phyloP scores from a whole-genome alignment of 208 protist species.

The Acanthamoeba comandoni region DNA sequence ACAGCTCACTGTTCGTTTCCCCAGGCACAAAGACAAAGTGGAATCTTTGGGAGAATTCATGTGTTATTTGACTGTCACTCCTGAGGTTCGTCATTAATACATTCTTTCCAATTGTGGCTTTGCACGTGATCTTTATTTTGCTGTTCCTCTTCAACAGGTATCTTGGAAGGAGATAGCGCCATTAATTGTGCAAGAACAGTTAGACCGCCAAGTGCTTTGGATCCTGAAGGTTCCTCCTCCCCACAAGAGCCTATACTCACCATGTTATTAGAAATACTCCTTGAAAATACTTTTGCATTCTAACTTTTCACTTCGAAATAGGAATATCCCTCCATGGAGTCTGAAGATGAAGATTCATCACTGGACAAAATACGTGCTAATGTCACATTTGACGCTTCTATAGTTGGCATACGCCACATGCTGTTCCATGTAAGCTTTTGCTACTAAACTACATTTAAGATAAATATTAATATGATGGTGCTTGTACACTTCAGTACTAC shows the following conservation, averaged over 20 bases:
- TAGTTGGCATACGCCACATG: conserved; percentile 64
- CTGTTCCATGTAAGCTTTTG: too few relatives aligned
- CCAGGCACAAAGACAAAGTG: conserved; percentile 60
- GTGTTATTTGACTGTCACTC: conserved; percentile 37
- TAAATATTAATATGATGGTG: too few relatives aligned
- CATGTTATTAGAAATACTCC: not conserved
- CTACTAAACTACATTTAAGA: too few relatives aligned
- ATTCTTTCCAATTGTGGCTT: too few relatives aligned
- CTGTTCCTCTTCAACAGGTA: too few relatives aligned
- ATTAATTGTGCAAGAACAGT: conserved; percentile 44
- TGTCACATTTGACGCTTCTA: conserved; percentile 57
- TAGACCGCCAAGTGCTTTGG: conserved; percentile 63
- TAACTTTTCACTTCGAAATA: not conserved
- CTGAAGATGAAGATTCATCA: conserved; percentile 25
- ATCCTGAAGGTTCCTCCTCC: conserved; percentile 29
- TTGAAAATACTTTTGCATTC: not conserved
- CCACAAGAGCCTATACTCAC: not conserved
- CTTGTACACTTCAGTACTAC: too few relatives aligned
- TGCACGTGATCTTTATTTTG: too few relatives aligned
- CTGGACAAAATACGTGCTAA: conserved; percentile 60
- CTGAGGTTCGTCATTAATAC: too few relatives aligned
- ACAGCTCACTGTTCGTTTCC: too few relatives aligned
- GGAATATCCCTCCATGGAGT: conserved; percentile 52
- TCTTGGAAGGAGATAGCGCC: conserved; percentile 58
- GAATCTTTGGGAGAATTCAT: conserved; percentile 63